Percentiles rank a stretch among this genome's conserved stretches.
phyloP scores from a whole-genome alignment of 2,329 filamentous ascomycete species.

The Celoporthe dispersa region DNA sequence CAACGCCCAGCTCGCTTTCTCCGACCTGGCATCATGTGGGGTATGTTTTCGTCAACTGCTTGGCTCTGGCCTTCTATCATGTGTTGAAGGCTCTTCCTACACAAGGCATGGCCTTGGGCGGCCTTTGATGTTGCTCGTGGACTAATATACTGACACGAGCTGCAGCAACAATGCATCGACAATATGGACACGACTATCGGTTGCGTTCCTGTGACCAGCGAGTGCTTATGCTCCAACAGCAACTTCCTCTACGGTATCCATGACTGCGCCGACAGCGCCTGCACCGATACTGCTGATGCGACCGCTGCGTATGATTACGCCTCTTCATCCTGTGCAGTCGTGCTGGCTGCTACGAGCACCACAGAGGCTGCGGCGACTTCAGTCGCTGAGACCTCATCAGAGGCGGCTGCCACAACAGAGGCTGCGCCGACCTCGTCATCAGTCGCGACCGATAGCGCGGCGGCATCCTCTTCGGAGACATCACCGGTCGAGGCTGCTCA shows the following conservation, averaged over 20 bases:
- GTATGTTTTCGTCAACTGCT: constrained; percentile 17
- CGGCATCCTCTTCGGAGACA: constrained; percentile 17
- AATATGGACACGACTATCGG: constrained; percentile 20
- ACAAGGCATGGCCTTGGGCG: background rate
- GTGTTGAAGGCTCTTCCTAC: background rate
- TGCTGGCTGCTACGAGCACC: constrained; percentile 8
- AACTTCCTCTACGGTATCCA: constrained; percentile 30
- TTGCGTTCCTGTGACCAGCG: constrained; percentile 26
- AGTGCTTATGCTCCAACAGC: constrained; percentile 34
- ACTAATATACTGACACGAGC: constrained; percentile 10
- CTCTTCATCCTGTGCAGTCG: constrained; percentile 30
- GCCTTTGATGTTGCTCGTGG: background rate
- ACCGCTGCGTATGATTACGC: constrained; percentile 30
- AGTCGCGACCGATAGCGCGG: constrained; percentile 4
- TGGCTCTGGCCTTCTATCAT: background rate
- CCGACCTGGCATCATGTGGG: constrained; percentile 26
- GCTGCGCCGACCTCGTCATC: constrained; percentile 17
- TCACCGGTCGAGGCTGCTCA: constrained; percentile 10
- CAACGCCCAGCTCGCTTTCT: constrained; percentile 26
- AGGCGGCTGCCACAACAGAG: constrained; percentile 16
- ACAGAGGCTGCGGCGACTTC: constrained; percentile 15
- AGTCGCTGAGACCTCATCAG: constrained; percentile 6
- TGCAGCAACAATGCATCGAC: constrained; percentile 24
- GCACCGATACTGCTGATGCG: constrained; percentile 30
- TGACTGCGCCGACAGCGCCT: constrained; percentile 32